Percentiles rank a stretch among this genome's conserved stretches.
Evolutionary conservation across 2,329 filamentous ascomycete genomes (phyloP).

Genomic region (Bipolaris gigantea): DNA sequence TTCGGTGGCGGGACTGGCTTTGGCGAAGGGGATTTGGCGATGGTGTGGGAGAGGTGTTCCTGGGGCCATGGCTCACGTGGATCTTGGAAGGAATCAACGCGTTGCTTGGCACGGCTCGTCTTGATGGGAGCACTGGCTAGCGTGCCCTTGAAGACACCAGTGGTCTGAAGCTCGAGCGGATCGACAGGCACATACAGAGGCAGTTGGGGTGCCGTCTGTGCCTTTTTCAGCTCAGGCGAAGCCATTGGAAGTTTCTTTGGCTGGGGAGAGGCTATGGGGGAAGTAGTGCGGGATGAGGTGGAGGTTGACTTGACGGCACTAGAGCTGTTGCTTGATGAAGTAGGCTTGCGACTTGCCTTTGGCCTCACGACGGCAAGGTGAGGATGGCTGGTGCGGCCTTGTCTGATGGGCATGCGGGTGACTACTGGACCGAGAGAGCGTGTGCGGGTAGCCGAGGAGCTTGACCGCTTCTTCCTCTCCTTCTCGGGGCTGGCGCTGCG

Average conservation of each 20-base stretch:
- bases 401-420: conserved; percentile 35
- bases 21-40: conserved; percentile 9
- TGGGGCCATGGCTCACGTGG: conserved; percentile 30
- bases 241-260: conserved; percentile 10
- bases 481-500: conserved; percentile 21
- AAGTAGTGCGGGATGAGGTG: conserved; percentile 24
- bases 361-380: conserved; percentile 45
- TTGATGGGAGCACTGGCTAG: conserved; percentile 13
- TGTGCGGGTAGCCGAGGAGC: conserved; percentile 18
- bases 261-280: conserved; percentile 31
- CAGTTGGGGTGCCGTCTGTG: conserved; percentile 1
- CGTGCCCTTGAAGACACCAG: conserved; percentile 14
- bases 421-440: conserved; percentile 32
- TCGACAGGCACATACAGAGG: conserved; percentile 28
- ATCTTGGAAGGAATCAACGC: conserved; percentile 28
- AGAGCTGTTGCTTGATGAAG: conserved; percentile 26
- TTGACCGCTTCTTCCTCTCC: conserved; percentile 29
- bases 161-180: conserved; percentile 21
- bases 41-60: conserved; percentile 10
- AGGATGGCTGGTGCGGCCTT: conserved; percentile 32
- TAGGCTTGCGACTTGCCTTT: conserved; percentile 32
- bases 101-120: conserved; percentile 15
- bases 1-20: conserved; percentile 2
- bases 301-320: conserved; percentile 24
- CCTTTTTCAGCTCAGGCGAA: conserved; percentile 3